A percentile compares a stretch with the other conserved stretches of the same genome.
Conservation (phyloP, 2,329 filamentous ascomycete species). For the Nakataea oryzae region DNA sequence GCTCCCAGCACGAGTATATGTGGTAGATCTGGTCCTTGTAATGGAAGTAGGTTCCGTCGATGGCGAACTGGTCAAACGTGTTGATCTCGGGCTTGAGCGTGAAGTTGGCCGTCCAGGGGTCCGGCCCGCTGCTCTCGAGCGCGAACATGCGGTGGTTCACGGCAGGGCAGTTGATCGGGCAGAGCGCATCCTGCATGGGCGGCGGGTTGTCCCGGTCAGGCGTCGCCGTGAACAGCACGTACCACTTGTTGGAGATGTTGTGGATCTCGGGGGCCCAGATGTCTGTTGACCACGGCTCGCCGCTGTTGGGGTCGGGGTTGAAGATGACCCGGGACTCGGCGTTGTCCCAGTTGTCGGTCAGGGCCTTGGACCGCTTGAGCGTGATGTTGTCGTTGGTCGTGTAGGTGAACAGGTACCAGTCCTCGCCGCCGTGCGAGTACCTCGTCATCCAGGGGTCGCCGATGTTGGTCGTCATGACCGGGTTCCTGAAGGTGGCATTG, state of each 20-base stretch:
- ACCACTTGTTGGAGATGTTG: slow-evolving; percentile 14
- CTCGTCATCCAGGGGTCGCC: slow-evolving; percentile 28
- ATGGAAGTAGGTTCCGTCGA: slow-evolving; percentile 23
- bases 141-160: slow-evolving; percentile 26
- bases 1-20: slow-evolving; percentile 24
- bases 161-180: slow-evolving; percentile 22
- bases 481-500: slow-evolving; percentile 26
- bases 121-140: slow-evolving; percentile 16
- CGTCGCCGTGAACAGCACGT: slow-evolving; percentile 21
- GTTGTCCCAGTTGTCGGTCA: slow-evolving; percentile 29
- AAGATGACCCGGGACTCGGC: slow-evolving; percentile 24
- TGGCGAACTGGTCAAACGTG: slow-evolving; percentile 24
- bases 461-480: slow-evolving; percentile 24
- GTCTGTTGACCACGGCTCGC: slow-evolving; percentile 22
- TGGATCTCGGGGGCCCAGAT: slow-evolving; percentile 25
- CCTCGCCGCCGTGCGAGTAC: slow-evolving; percentile 19
- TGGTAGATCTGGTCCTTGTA: slow-evolving; percentile 20
- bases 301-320: slow-evolving; percentile 18
- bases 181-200: slow-evolving; percentile 21
- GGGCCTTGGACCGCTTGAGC: slow-evolving; percentile 20
- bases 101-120: slow-evolving; percentile 22
- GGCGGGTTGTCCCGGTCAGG: slow-evolving; percentile 21
- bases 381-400: slow-evolving; percentile 27
- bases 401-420: slow-evolving; percentile 29
- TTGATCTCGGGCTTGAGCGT: slow-evolving; percentile 20